These are phyloP conservation scores for Pichia heedii DNA, from an alignment of 805 yeast genomes.

Conservation along the genomic window DNA sequence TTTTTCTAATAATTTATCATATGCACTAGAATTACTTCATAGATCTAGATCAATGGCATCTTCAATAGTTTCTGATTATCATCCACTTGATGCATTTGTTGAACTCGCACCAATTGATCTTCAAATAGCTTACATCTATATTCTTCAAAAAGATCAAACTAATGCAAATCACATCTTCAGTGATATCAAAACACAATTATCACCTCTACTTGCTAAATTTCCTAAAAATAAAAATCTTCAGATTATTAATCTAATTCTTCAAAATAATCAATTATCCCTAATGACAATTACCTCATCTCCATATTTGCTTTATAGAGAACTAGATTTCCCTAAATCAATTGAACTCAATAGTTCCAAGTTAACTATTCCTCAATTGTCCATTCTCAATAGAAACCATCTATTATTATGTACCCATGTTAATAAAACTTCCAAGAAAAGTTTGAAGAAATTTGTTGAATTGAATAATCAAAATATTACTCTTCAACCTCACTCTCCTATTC, in stretches of 20 bases:
- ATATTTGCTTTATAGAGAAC: constrained; percentile 23
- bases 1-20: constrained; percentile 29
- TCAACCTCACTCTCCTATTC: constrained; percentile 2
- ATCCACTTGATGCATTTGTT: constrained; percentile 36
- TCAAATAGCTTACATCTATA: constrained; percentile 50
- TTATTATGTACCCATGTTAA: constrained; percentile 34
- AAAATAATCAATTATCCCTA: constrained; percentile 34
- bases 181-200: constrained; percentile 20
- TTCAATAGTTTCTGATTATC: constrained; percentile 30
- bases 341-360: constrained; percentile 24
- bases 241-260: constrained; percentile 27
- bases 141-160: constrained; percentile 26
- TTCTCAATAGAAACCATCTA: constrained; percentile 36
- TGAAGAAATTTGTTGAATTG: constrained; percentile 12
- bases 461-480: constrained; percentile 6
- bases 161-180: constrained; percentile 32
- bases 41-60: constrained; percentile 37
- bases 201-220: background rate
- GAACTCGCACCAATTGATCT: constrained; percentile 55
- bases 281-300: constrained; percentile 8
- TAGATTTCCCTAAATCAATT: constrained; percentile 24
- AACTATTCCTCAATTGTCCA: constrained; percentile 32
- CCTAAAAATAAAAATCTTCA: constrained; percentile 31
- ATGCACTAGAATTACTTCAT: constrained; percentile 36
- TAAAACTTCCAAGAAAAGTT: constrained; percentile 19